phyloP scores from a whole-genome alignment of 495 filamentous ascomycete genomes.

The Polyplosphaeria fusca region DNA sequence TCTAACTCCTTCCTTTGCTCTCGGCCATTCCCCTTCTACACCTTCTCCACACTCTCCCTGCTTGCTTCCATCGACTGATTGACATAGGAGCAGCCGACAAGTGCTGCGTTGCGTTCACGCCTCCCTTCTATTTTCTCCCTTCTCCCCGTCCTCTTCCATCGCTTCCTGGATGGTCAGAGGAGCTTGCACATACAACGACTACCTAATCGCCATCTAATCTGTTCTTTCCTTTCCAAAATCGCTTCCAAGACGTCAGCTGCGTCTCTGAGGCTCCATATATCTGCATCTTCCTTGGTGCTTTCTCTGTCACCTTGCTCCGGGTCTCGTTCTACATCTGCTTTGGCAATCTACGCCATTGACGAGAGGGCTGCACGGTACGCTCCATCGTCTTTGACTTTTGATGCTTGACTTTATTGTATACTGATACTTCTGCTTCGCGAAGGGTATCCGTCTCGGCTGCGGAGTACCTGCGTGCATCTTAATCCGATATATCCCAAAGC shows the following conservation, averaged over 20 bases:
- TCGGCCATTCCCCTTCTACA: background rate
- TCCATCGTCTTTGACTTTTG: no score
- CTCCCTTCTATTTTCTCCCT: background rate
- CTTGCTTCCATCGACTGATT: background rate
- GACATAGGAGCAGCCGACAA: background rate
- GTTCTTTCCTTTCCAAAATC: constrained; percentile 2
- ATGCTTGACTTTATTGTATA: no score
- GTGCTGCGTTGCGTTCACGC: background rate
- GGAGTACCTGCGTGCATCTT: constrained; percentile 31
- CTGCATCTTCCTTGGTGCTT: constrained; percentile 14
- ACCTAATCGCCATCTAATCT: constrained; percentile 14
- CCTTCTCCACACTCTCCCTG: background rate
- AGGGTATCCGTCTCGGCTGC: constrained; percentile 18
- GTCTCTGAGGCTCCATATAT: constrained; percentile 10
- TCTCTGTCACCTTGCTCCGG: constrained; percentile 1
- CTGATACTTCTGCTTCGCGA: no score
- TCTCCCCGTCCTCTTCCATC: background rate
- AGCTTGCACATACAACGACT: background rate
- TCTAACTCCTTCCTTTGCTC: background rate
- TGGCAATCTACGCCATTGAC: constrained; percentile 34
- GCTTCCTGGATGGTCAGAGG: background rate
- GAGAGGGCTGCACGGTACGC: no score
- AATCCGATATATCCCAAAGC: constrained; percentile 17
- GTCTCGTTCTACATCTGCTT: constrained; percentile 30
- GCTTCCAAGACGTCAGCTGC: constrained; percentile 6